These are phyloP conservation scores for Peribolospora baueri DNA, from an alignment of 768 basidiomycete genomes.

Conservation along the genomic window DNA sequence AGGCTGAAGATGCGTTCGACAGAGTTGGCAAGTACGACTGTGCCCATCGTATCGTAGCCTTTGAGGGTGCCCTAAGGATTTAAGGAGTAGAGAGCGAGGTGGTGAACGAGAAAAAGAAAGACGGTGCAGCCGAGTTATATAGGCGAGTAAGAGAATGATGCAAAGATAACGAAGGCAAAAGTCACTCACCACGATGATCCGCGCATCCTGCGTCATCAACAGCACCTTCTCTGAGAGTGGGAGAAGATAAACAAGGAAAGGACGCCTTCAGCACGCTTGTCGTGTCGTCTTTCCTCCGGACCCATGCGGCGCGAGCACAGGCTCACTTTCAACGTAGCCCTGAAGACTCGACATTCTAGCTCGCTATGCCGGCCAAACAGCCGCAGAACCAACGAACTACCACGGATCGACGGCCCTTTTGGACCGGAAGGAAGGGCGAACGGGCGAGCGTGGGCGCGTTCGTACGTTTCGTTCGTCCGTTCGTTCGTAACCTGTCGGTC, in stretches of 20 bases:
- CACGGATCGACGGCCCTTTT: no score
- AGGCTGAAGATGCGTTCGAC: conserved; percentile 77
- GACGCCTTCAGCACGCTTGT: neutral
- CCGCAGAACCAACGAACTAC: no score
- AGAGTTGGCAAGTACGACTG: conserved; percentile 79
- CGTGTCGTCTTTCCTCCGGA: neutral
- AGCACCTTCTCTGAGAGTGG: conserved; percentile 50
- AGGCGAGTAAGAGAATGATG: no score
- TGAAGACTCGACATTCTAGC: conserved; percentile 56
- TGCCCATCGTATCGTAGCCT: conserved; percentile 85
- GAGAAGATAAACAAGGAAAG: neutral
- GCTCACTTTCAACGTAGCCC: conserved; percentile 68
- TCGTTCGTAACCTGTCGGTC: no score
- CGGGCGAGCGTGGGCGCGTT: no score
- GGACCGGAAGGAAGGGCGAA: no score
- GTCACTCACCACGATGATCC: conserved; percentile 60
- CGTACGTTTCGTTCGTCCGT: no score
- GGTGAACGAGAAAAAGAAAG: neutral
- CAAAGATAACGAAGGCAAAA: neutral
- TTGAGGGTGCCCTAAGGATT: conserved; percentile 51
- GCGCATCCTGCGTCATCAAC: conserved; percentile 84
- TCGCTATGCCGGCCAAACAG: no score
- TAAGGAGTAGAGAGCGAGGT: neutral
- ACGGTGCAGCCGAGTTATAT: neutral
- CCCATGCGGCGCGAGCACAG: neutral